Percentiles rank a stretch among this genome's conserved stretches.
Evolutionary conservation across 306 rosid genomes (phyloP).

Genomic region (Fagus crenata): DNA sequence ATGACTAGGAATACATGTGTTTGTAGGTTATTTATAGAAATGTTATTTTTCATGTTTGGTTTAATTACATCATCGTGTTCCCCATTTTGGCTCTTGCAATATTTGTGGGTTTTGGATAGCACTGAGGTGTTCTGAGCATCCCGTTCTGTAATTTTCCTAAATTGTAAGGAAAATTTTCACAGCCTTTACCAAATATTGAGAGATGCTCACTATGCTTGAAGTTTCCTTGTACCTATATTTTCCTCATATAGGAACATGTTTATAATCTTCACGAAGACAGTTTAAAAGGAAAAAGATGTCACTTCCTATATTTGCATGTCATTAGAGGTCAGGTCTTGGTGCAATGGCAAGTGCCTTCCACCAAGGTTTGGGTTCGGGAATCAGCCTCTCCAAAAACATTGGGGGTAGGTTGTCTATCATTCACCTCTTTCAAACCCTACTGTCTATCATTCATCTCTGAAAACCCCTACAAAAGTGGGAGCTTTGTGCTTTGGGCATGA

Average conservation of each 20-base stretch:
- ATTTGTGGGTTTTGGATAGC: neutral
- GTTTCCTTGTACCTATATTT: neutral
- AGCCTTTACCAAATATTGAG: neutral
- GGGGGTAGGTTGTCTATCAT: too few relatives aligned
- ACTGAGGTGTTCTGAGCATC: neutral
- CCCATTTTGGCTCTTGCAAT: neutral
- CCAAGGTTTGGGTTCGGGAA: too few relatives aligned
- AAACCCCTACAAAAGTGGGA: too few relatives aligned
- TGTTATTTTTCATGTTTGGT: neutral
- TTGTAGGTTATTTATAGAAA: neutral
- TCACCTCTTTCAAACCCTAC: too few relatives aligned
- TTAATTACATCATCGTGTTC: too few relatives aligned
- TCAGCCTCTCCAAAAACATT: too few relatives aligned
- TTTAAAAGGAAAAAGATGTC: too few relatives aligned
- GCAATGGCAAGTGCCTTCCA: too few relatives aligned
- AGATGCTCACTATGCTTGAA: neutral
- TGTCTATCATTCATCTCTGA: too few relatives aligned
- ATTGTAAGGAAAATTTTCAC: neutral
- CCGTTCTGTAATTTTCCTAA: neutral
- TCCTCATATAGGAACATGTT: neutral
- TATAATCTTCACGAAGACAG: neutral
- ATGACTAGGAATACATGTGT: neutral
- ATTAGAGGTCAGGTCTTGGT: too few relatives aligned
- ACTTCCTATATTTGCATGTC: neutral
- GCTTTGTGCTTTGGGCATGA: too few relatives aligned